Base-by-base conservation (phyloP, 495 filamentous ascomycete genomes). In the Penicillium bovifimosum region DNA sequence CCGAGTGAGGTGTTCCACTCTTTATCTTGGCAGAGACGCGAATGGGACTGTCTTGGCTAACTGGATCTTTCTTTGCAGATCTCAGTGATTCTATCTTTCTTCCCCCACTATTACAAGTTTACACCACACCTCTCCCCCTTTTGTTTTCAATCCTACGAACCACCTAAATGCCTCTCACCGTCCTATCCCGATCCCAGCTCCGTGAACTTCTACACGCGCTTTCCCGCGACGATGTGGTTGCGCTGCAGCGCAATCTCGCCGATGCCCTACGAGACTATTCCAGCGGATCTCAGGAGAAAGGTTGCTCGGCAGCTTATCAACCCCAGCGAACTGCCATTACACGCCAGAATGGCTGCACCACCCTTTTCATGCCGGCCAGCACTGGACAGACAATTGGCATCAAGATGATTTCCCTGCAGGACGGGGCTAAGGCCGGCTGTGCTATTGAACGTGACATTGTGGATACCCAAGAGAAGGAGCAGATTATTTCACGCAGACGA, bases 361-460 rank as follows among this genome's bases (percentile, higher is more conserved):
- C 88, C 0, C 75, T 97, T 28, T 93, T 96, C 66, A 98, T 96
- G 93, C 93, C 93, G 4, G 88, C 88, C 2, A 81, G 71, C 47
- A 80, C 76, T 13, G 76, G 75, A 44, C 70, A 76, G 28, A 79
- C 76, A 0, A 63, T 81, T 11, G 84, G 83, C 8, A 77, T 87
- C 50, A 87, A 87, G 64, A 80, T 86, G 53, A 74, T 86, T 10
- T 83, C 81, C 6, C 57, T 75, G 43, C 65, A 73, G 49, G 71
- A 75, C 42, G 62, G 59, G n/a, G 62, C 48, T 10, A 52, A 42
- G 5, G 65, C 67, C 6, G 71, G 71, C 1, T 73, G 71, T 52
- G 60, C 64, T 0, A 50, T 67, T n/a, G 71, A 72, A 20, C 56
- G 54, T 8, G 39, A 50, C 8, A 54, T 40, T 0, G 24, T 64